Percentiles rank a stretch among this genome's conserved stretches.
Evolutionary conservation across 2,329 filamentous ascomycete species (phyloP).

Genomic region (Didymella exigua): DNA sequence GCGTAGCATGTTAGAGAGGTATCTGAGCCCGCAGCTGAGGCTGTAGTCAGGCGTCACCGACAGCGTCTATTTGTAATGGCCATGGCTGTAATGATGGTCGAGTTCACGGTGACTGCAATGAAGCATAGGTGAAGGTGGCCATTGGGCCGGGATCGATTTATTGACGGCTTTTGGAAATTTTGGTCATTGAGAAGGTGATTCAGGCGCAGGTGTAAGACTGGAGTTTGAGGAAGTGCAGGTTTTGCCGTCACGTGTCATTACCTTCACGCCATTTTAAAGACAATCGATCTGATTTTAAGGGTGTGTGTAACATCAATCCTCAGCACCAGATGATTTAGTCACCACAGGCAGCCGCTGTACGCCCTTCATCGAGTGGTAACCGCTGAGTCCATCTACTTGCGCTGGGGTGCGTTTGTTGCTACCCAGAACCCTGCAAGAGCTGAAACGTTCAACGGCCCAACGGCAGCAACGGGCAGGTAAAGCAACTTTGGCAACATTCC

Average conservation of each 20-base stretch:
- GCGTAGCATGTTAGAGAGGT: background rate
- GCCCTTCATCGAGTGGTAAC: background rate
- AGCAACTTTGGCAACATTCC: background rate
- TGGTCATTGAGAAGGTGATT: background rate
- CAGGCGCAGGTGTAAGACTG: background rate
- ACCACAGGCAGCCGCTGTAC: background rate
- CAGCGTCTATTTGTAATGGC: background rate
- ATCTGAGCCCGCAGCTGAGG: too few species aligned
- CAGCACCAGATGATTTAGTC: background rate
- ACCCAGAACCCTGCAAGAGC: conserved; percentile 1
- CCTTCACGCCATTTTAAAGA: background rate
- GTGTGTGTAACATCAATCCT: background rate
- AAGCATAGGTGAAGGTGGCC: background rate
- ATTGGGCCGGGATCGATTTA: background rate
- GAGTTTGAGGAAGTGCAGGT: background rate
- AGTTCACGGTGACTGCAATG: background rate
- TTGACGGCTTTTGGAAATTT: background rate
- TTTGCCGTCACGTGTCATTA: background rate
- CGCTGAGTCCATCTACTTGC: background rate
- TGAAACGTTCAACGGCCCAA: conserved; percentile 14
- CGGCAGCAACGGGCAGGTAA: background rate
- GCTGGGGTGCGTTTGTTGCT: background rate
- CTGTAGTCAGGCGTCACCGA: background rate
- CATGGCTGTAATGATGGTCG: background rate
- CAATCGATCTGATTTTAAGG: background rate